Conservation (phyloP, 441 rosid genomes). For the Adansonia rubrostipa region DNA sequence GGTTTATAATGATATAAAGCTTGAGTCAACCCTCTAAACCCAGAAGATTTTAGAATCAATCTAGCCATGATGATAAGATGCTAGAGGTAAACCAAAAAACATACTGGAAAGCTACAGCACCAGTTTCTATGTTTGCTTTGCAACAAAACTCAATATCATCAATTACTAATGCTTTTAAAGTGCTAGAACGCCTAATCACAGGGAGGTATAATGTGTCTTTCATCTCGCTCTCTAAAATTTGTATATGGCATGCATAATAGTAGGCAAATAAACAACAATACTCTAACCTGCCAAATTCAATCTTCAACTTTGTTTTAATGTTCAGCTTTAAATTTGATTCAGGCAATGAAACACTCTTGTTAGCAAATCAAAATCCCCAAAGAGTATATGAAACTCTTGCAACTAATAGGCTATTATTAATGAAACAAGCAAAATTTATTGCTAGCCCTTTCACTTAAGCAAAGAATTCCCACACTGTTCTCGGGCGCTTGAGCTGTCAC, state of each 20-base stretch:
- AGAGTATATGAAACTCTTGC: constrained; percentile 7
- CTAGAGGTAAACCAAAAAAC: neutral
- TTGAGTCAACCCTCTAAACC: constrained; percentile 83
- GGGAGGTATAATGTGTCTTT: neutral
- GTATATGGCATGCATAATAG: neutral
- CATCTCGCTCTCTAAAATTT: constrained; percentile 1
- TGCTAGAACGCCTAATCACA: neutral
- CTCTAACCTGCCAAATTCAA: neutral
- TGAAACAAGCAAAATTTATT: constrained; percentile 14
- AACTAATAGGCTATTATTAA: constrained; percentile 14
- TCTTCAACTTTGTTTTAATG: neutral
- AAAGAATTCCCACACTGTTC: constrained; percentile 62
- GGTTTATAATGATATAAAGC: constrained; percentile 54
- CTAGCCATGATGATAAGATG: constrained; percentile 7
- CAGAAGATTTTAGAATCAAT: constrained; percentile 41
- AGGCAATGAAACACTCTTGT: neutral
- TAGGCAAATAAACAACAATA: neutral
- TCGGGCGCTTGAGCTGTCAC: constrained; percentile 71
- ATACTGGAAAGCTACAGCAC: constrained; percentile 5
- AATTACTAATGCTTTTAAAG: neutral
- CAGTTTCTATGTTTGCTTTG: constrained; percentile 3
- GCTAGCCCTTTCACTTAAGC: constrained; percentile 6
- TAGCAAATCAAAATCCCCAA: neutral
- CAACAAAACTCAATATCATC: neutral
- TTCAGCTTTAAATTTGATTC: neutral